A percentile compares a stretch with the other conserved stretches of the same genome.
These are phyloP conservation scores for Russula virescens DNA, from an alignment of 768 basidiomycete genomes.

Conservation along the genomic window DNA sequence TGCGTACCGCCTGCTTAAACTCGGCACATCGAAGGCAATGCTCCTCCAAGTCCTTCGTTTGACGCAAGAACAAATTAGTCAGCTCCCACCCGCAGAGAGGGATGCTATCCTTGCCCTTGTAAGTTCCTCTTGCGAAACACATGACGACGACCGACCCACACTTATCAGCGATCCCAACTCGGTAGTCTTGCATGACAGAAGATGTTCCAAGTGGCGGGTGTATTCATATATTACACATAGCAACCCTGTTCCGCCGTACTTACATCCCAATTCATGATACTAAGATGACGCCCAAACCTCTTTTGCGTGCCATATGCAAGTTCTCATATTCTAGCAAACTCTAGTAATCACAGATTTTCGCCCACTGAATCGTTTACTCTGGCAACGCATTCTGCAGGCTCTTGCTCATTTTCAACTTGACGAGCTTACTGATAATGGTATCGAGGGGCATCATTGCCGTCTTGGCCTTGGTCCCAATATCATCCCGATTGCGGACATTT, in stretches of 20 bases:
- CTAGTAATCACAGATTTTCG: not conserved
- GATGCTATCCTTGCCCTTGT: constrained; percentile 49
- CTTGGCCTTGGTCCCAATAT: constrained; percentile 78
- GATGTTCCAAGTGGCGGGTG: not conserved
- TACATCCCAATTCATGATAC: not conserved
- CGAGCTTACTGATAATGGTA: constrained; percentile 61
- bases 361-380: constrained; percentile 17
- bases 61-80: constrained; percentile 77
- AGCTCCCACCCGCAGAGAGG: constrained; percentile 71
- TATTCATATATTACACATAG: not conserved
- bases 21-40: constrained; percentile 51
- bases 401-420: constrained; percentile 58
- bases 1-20: constrained; percentile 5
- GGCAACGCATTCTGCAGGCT: constrained; percentile 50
- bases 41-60: constrained; percentile 80
- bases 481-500: constrained; percentile 94
- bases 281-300: not conserved
- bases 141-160: not conserved
- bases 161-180: constrained; percentile 18
- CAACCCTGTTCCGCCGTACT: not conserved
- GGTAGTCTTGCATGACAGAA: constrained; percentile 17
- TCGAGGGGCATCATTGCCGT: constrained; percentile 71
- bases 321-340: not conserved
- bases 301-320: not conserved
- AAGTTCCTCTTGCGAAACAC: not conserved